Evolutionary conservation across 805 yeast species (phyloP), one percentile per base, ranked within the genome.

Genomic region (Brettanomyces sp.): DNA sequence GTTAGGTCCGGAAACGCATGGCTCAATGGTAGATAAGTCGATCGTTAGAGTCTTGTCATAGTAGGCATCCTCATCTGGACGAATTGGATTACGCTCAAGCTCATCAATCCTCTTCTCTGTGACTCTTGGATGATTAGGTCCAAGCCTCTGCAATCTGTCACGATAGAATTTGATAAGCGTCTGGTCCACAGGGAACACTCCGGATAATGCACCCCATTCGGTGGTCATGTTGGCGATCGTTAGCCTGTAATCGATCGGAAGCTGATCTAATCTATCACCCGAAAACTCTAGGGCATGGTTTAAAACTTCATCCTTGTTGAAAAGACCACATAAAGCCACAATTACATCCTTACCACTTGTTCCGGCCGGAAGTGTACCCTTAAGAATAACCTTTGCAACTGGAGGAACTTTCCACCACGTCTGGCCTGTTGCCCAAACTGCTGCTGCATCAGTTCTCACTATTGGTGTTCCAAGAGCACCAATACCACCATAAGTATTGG

Each of bases 331-430:
- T 39, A 93, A 73, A 0, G 97, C 93, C 22, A 95, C 95, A 62
- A 93, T 93, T 43, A 93, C 93, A 67, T 93, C 99, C 65, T 93
- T 93, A 51, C 99, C 99, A 3, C 95, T 80, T 14, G 87, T 89
- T 14, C 96, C 96, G 43, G 74, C 67, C 11, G 95, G 96, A 48
- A 93, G 74, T 54, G 76, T 65, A 39, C 96, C 96, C 52, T 75
- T 71, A 46, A 93, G 74, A 63, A 87, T 95, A 8, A 93, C 98
- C 57, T 81, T 79, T 34, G 98, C 99, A 23, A 93, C 98, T 0
- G 99, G 98, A 3, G 99, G 99, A 46, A 93, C 87, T 76, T 95
- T 99, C 99, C 99, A 93, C 99, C 99, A 93, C 3, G 99, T 93
- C 68, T 89, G 95, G 37, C 98, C 98, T 0, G 99, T 93, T 11